Percentiles rank a stretch among this genome's conserved stretches.
Conservation (phyloP, 2,329 filamentous ascomycete species). For the Nemania diffusa region DNA sequence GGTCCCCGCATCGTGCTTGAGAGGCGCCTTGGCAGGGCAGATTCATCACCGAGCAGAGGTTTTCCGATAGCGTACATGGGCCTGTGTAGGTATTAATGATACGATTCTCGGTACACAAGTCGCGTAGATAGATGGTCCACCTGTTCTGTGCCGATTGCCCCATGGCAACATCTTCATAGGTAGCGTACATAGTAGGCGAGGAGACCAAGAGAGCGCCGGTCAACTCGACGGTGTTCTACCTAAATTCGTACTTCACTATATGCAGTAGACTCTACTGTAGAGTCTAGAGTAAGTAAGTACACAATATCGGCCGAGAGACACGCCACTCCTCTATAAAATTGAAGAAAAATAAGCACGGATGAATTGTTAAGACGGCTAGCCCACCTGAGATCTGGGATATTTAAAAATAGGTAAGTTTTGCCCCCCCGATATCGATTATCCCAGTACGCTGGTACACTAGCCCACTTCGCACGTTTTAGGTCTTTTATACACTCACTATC, state of each 20-base stretch:
- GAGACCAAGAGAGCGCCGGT: too few relatives aligned
- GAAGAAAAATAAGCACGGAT: constrained; percentile 35
- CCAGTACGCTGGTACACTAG: background rate
- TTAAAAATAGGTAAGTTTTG: background rate
- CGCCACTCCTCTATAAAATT: background rate
- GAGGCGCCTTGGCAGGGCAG: constrained; percentile 34
- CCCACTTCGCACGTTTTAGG: background rate
- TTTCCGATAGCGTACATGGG: too few relatives aligned
- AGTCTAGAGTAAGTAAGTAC: too few relatives aligned
- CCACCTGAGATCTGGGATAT: background rate
- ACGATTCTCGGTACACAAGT: too few relatives aligned
- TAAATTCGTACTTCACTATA: background rate
- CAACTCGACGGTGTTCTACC: background rate
- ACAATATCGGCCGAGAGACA: background rate
- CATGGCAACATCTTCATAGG: too few relatives aligned
- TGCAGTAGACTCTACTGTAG: background rate
- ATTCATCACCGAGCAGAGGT: constrained; percentile 9
- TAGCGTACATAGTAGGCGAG: too few relatives aligned
- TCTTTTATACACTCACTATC: background rate
- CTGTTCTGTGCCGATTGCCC: too few relatives aligned
- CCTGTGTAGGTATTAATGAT: too few relatives aligned
- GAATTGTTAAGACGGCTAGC: constrained; percentile 17
- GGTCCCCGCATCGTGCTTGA: background rate
- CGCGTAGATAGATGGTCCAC: too few relatives aligned
- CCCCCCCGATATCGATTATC: background rate